Evolutionary conservation across 345 rosid species (phyloP), one percentile per base, ranked within the genome.

Genomic region (Salix dunnii): DNA sequence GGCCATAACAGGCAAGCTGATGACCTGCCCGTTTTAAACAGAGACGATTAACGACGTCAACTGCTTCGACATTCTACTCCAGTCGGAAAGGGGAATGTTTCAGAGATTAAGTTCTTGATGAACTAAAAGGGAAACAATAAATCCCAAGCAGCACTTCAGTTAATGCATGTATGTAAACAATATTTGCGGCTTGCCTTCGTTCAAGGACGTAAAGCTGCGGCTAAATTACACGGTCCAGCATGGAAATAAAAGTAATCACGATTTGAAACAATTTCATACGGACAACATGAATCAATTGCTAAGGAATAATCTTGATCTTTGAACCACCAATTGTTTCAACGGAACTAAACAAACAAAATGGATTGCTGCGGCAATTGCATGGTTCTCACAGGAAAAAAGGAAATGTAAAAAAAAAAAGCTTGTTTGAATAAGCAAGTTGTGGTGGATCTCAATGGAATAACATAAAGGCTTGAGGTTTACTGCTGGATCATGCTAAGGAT

Each of bases 401-500:
- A 14, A 48, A 68, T n/a, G n/a, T 3, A 23, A 36, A 6, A 4
- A 40, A 11, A 10, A 40, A 10, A 70, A 43, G 17, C 55, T 23
- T 18, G 7, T 70, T 25, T 5, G 9, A 33, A 30, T 23, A 62
- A 17, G 14, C 6, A 18, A 27, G 18, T 10, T 20, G 20, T 20
- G 35, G 58, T 51, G 58, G 23, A 18, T 51, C 58, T 51, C 58
- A 51, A 20, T 20, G n/a, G 58, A 51, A 51, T 51, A 51, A 20
- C 58, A 51, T 18, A 6, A 51, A 51, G 21, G 58, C 23, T 7
- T 51, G 6, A 51, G 1, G 23, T 51, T 69, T n/a, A 76, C 43
- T 58, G 35, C 48, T 68, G 25, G 14, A 74, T 82, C 74, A 51
- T 48, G 23, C 77, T 60, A 51, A 87, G 85, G 74, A 84, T 81